Percentiles rank a stretch among this genome's conserved stretches.
Evolutionary conservation across 1,139 yeast species (phyloP).

Genomic region (Taphrina pruni): DNA sequence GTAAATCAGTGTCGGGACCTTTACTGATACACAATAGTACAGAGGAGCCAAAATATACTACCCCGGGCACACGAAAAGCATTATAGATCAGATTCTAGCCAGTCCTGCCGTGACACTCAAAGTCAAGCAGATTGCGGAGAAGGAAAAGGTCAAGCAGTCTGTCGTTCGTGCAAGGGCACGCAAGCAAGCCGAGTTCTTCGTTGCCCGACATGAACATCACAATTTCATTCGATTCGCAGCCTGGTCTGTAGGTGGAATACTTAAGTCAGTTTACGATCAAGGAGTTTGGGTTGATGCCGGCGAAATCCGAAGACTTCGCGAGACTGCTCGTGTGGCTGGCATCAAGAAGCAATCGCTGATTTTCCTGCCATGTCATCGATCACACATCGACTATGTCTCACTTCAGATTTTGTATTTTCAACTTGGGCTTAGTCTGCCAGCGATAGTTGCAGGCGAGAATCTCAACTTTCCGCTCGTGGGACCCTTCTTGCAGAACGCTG

Average conservation of each 20-base stretch:
- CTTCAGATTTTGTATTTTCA: constrained; percentile 64
- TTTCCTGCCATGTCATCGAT: constrained; percentile 63
- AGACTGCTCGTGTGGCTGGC: constrained; percentile 52
- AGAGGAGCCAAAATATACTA: constrained; percentile 52
- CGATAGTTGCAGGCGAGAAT: constrained; percentile 73
- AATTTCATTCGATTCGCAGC: constrained; percentile 51
- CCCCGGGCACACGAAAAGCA: constrained; percentile 51
- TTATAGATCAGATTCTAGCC: constrained; percentile 49
- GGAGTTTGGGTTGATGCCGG: constrained; percentile 54
- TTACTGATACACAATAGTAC: not conserved
- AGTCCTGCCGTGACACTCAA: constrained; percentile 50
- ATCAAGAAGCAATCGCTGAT: constrained; percentile 53
- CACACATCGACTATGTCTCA: constrained; percentile 70
- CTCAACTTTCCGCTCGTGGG: constrained; percentile 69
- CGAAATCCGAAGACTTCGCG: constrained; percentile 52
- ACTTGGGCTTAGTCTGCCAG: constrained; percentile 64
- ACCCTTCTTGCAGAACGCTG: constrained; percentile 53
- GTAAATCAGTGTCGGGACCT: not conserved
- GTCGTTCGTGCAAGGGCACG: constrained; percentile 47
- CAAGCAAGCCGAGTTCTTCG: constrained; percentile 51
- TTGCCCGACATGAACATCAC: constrained; percentile 52
- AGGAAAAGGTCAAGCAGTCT: constrained; percentile 50
- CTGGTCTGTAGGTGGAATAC: constrained; percentile 54
- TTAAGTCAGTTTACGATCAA: constrained; percentile 55
- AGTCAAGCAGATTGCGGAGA: constrained; percentile 51